Conservation (phyloP, 2,329 filamentous ascomycete species). For the Colletotrichum lini region DNA sequence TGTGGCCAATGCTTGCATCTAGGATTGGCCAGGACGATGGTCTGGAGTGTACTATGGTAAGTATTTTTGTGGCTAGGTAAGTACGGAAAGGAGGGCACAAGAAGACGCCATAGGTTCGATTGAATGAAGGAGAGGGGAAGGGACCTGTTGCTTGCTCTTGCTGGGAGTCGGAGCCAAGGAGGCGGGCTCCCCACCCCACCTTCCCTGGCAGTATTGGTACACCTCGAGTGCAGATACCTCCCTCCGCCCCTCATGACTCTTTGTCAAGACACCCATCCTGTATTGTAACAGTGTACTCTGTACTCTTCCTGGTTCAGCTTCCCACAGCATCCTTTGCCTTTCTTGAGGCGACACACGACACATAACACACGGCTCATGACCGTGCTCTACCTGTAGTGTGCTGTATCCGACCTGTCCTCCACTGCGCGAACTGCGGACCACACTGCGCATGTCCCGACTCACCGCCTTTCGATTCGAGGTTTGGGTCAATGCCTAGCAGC, state of each 20-base stretch:
- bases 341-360: neutral
- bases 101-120: too few species aligned
- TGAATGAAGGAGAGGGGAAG: neutral
- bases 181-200: too few species aligned
- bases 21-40: neutral
- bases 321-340: neutral
- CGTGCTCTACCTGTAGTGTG: too few species aligned
- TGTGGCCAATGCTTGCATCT: constrained; percentile 20
- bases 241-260: neutral
- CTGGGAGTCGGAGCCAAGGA: neutral
- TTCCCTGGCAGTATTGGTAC: neutral
- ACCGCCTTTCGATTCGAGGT: constrained; percentile 3
- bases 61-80: neutral
- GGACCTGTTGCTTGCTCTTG: neutral
- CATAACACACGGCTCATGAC: neutral
- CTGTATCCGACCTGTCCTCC: neutral
- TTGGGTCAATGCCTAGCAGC: neutral
- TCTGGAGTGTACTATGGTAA: neutral
- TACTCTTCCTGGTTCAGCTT: neutral
- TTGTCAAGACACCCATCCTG: neutral
- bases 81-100: neutral
- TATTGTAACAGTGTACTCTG: too few species aligned
- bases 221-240: neutral
- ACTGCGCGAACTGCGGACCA: neutral
- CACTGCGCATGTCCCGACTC: constrained; percentile 2